Evolutionary conservation across 2,329 filamentous ascomycete species (phyloP), one percentile per base, ranked within the genome.

Genomic region (Nemania serpens): DNA sequence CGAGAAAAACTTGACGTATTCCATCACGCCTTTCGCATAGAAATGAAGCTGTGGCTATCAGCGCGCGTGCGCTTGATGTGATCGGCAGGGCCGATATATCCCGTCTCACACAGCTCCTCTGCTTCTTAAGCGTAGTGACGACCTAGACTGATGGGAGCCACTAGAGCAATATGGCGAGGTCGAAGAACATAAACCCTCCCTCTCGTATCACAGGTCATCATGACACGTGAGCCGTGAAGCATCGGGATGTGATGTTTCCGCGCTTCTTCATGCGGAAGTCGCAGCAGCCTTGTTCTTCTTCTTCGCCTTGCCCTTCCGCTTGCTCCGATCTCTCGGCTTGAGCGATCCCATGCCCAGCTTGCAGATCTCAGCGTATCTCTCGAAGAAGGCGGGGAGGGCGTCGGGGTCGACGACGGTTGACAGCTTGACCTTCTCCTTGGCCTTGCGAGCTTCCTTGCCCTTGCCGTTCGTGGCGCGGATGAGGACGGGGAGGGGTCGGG

Each of bases 251-350:
- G 25, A 29, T 29, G 25, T 29, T 7, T 29, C 7, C 25, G 25
- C 25, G 7, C 7, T 7, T 20, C 15, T 36, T 62, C 59, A 64
- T 9, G 55, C 41, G 3, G 51, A 37, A 2, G 55, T 39, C 1
- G 70, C 66, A 9, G 71, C 70, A 0, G 75, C 76, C 76, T 84
- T 88, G 80, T 88, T 90, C 78, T 82, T 86, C 75, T 83, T 87
- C 79, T 89, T 91, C 65, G 90, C 91, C 75, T 90, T 90, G 69
- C 90, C 88, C 74, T 90, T 91, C 80, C 88, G 88, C 83, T 91
- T 94, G 76, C 90, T 96, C 72, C 93, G 85, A 78, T 98, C 94
- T 68, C 95, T 84, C 74, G 96, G 97, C 85, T 97, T 98, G 77
- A 99, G 74, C 7, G 89, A 88, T 50, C 85, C 83, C 93, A 98